Evolutionary conservation across 257 asterid genomes (phyloP), one percentile per base, ranked within the genome.

Genomic region (Verbascum thapsus): DNA sequence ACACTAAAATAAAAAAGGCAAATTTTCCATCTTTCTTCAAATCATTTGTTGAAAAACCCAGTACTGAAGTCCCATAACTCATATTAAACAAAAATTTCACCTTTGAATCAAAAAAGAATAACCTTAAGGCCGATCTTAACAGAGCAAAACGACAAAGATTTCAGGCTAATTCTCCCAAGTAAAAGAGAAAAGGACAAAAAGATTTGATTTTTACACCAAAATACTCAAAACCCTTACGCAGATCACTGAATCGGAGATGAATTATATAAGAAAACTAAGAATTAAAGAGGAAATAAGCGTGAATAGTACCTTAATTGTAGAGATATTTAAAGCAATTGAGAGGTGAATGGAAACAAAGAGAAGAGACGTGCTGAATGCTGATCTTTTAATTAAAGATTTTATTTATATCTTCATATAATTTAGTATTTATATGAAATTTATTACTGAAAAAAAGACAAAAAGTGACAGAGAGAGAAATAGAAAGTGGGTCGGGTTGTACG

Each of bases 241-340:
- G 73, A 67, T 74, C 66, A 59, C 38, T 5, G 15, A 38, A 64
- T 42, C 70, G 38, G 67, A 44, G 41, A 50, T 45, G 17, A 53
- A 41, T 53, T 58, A 10, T 17, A 23, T 20, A 12, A n/a, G 8
- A 23, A 49, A 64, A 53, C 26, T 2, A 42, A 20, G 13, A 54
- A 63, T 45, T 63, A n/a, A 45, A 53, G 34, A 53, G 13, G 39
- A 44, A 42, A 41, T 4, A 42, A 18, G 53, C 63, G 32, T 13
- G 7, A 62, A 70, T 17, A 32, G n/a, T 68, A 78, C 83, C 80
- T 78, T 45, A 23, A 68, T 63, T 61, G 16, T 23, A 68, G 59
- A 41, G 58, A 71, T 58, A n/a, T 53, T 39, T 23, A 53, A 35
- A 53, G 44, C 74, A 43, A 54, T 71, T 6, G 63, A 67, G 66